Base-by-base conservation (phyloP, 2,329 filamentous ascomycete genomes). In the Scedosporium apiospermum region DNA sequence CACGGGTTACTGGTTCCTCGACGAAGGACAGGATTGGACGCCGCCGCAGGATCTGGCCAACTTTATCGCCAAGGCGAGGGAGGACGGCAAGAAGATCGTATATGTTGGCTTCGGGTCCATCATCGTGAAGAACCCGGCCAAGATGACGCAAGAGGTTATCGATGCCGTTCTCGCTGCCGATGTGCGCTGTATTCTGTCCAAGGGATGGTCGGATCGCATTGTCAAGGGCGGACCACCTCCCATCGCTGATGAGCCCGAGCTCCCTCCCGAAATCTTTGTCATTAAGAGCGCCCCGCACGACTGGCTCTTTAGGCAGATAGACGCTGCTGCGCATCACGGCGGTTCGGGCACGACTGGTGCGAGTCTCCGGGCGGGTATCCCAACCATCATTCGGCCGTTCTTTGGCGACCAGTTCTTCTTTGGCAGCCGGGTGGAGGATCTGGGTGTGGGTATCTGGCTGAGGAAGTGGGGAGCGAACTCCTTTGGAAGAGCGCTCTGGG, bases 361-460 rank as follows among this genome's bases (percentile, higher is more conserved):
- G 0, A 96, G 91, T 73, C 79, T 99, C 58, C 84, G 95, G 61
- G 93, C 93, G 0, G 95, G 95, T 2, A 85, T 96, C 4, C 95
- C 95, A 0, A 98, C 95, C 0, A 93, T 99, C 66, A 89, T 98
- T 71, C 90, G 93, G 65, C 95, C 95, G 0, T 99, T 98, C 78
- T 99, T 99, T 71, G 95, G 95, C 4, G 95, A 99, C 69, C 95
- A 99, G 72, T 97, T 89, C 80, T 99, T 99, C 79, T 98, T 96
- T 69, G 95, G 92, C 6, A 85, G 82, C 34, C 84, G 95, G 3
- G 89, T 98, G 1, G 92, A 98, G 73, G 93, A 98, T 70, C 80
- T 99, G 5, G 93, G 95, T 0, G 95, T 98, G 2, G 95, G 95
- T 0, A 87, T 96, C 21, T 91, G 88, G 70, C 80, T 99, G 68